A percentile compares a stretch with the other conserved stretches of the same genome.
These are phyloP conservation scores for Penicillium salamii DNA, from an alignment of 495 filamentous ascomycete genomes.

Conservation along the genomic window DNA sequence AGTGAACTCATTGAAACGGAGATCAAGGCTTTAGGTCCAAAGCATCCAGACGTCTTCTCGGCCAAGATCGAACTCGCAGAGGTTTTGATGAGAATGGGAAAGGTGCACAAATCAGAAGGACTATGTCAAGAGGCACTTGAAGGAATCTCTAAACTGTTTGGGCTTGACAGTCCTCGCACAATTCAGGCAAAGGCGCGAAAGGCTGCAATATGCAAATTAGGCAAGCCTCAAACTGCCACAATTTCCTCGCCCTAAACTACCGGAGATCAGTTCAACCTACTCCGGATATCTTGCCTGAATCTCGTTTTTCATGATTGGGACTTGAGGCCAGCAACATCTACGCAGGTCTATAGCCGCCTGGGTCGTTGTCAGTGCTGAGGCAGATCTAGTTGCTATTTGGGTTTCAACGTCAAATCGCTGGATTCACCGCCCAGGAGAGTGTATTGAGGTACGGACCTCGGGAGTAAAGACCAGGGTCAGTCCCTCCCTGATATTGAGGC, in stretches of 20 bases:
- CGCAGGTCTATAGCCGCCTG: too few relatives aligned
- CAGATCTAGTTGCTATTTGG: too few relatives aligned
- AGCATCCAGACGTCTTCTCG: slow-evolving; percentile 5
- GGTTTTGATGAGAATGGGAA: slow-evolving; percentile 4
- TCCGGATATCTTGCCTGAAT: not conserved
- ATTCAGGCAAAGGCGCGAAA: slow-evolving; percentile 2
- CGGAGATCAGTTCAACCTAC: not conserved
- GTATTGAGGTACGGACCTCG: too few relatives aligned
- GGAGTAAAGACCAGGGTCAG: too few relatives aligned
- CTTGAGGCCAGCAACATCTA: too few relatives aligned
- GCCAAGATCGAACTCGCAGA: slow-evolving; percentile 2
- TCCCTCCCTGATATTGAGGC: too few relatives aligned
- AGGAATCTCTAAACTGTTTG: not conserved
- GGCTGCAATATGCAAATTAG: not conserved
- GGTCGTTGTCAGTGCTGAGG: too few relatives aligned
- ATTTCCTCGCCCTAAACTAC: not conserved
- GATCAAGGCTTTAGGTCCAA: not conserved
- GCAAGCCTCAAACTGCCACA: not conserved
- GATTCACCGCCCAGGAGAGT: too few relatives aligned
- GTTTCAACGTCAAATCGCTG: too few relatives aligned
- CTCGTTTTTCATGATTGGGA: not conserved
- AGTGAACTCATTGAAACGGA: slow-evolving; percentile 1
- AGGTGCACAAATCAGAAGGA: not conserved
- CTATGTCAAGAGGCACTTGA: slow-evolving; percentile 1
- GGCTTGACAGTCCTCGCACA: slow-evolving; percentile 1